A percentile compares a stretch with the other conserved stretches of the same genome.
These are phyloP conservation scores for Daldinia eschscholtzii DNA, from an alignment of 2,329 filamentous ascomycete genomes.

Conservation along the genomic window DNA sequence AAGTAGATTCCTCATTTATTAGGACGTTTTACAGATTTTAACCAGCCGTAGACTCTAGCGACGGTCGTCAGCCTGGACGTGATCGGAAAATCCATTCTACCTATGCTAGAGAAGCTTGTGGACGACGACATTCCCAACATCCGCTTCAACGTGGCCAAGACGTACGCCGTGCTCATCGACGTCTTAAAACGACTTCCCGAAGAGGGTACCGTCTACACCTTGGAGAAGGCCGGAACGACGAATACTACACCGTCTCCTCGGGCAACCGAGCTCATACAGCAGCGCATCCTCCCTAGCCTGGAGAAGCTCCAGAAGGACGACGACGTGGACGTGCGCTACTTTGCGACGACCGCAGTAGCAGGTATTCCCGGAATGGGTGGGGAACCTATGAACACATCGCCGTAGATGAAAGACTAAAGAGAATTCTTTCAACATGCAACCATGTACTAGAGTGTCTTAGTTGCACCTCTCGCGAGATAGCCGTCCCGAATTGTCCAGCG, in stretches of 20 bases:
- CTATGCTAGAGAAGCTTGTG: conserved; percentile 95
- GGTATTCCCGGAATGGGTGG: conserved; percentile 64
- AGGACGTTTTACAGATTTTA: conserved; percentile 14
- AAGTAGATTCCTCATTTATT: conserved; percentile 59
- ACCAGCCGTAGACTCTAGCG: conserved; percentile 79
- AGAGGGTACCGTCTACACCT: conserved; percentile 84
- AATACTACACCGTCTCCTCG: conserved; percentile 73
- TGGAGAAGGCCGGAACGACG: conserved; percentile 81
- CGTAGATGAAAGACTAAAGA: conserved; percentile 62
- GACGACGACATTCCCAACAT: conserved; percentile 98
- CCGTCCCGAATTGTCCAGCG: conserved; percentile 43
- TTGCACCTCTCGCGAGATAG: conserved; percentile 45
- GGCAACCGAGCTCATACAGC: conserved; percentile 84
- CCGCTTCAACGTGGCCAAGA: conserved; percentile 99
- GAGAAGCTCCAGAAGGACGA: conserved; percentile 97
- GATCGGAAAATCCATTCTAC: conserved; percentile 91
- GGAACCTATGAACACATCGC: conserved; percentile 75
- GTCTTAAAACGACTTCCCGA: conserved; percentile 93
- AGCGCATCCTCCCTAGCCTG: conserved; percentile 87
- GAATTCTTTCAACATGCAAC: conserved; percentile 45
- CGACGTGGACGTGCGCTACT: conserved; percentile 98
- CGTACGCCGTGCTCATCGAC: conserved; percentile 88
- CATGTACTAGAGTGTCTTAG: conserved; percentile 44
- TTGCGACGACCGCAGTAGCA: conserved; percentile 89
- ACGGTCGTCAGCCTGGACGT: conserved; percentile 93